Conservation (phyloP, 441 rosid genomes). For the Aleurites moluccanus region DNA sequence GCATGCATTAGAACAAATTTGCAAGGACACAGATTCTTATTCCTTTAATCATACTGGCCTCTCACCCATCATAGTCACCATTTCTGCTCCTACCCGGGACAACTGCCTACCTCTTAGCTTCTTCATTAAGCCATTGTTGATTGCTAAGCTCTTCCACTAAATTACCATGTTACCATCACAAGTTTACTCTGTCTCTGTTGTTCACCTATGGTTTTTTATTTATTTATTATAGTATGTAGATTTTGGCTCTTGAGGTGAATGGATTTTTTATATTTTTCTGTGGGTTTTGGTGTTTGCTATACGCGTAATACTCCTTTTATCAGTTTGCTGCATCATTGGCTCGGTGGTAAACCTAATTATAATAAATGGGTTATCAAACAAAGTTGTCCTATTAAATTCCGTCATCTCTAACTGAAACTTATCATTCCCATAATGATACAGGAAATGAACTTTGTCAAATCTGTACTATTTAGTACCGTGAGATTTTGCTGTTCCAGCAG, state of each 20-base stretch:
- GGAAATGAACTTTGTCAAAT: not conserved
- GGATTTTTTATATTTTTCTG: not conserved
- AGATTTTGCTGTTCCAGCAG: not conserved
- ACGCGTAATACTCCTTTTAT: not conserved
- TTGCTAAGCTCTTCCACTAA: not conserved
- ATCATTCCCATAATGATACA: not conserved
- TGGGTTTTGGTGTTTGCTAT: slow-evolving; percentile 8
- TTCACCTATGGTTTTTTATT: not conserved
- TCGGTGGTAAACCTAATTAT: not conserved
- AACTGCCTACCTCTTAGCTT: not conserved
- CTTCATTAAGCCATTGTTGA: not conserved
- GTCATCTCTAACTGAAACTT: not conserved
- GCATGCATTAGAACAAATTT: not conserved
- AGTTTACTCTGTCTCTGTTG: not conserved
- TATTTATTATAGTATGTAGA: not conserved
- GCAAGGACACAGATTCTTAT: not conserved
- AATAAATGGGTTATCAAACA: not conserved
- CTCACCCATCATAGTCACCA: not conserved
- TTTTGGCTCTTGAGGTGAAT: not conserved
- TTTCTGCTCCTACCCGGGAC: not conserved
- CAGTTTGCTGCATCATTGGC: slow-evolving; percentile 6
- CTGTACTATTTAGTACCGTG: not conserved
- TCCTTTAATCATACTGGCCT: not conserved
- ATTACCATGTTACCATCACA: not conserved
- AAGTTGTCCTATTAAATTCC: not conserved